Conservation (phyloP, 2,329 filamentous ascomycete genomes). For the Cytospora piceae region DNA sequence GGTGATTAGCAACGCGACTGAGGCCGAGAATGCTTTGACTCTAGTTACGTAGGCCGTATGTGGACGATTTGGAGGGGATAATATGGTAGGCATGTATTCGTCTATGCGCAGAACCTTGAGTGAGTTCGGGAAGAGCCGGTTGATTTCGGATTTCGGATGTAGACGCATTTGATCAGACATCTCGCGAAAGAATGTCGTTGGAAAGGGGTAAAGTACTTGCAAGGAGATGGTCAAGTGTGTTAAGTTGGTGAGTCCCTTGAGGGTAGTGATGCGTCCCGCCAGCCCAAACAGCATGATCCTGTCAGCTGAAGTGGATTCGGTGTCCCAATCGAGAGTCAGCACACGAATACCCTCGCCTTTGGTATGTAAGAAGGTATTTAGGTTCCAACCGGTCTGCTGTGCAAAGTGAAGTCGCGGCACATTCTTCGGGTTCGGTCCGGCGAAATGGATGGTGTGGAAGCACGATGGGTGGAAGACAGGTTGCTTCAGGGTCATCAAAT, state of each 20-base stretch:
- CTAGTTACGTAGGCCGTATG: not conserved
- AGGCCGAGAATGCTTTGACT: not conserved
- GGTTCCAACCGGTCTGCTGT: not conserved
- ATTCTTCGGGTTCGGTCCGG: not conserved
- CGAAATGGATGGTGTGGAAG: not conserved
- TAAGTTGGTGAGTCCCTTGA: slow-evolving; percentile 2
- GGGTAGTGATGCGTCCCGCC: not conserved
- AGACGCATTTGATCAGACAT: not conserved
- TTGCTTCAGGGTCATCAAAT: slow-evolving; percentile 8
- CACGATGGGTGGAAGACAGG: not conserved
- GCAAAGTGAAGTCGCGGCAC: too few species aligned
- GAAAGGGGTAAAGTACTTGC: slow-evolving; percentile 1
- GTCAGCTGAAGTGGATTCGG: not conserved
- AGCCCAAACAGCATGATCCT: not conserved
- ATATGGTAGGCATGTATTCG: not conserved
- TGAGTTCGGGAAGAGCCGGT: not conserved
- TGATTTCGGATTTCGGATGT: not conserved
- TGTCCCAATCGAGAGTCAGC: slow-evolving; percentile 13
- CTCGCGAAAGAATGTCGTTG: not conserved
- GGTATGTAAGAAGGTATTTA: slow-evolving; percentile 12
- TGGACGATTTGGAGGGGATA: not conserved
- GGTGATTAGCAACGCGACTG: not conserved
- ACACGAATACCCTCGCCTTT: not conserved
- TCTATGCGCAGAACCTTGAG: slow-evolving; percentile 7
- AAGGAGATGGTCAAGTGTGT: slow-evolving; percentile 14